Evolutionary conservation across 2,329 filamentous ascomycete species (phyloP), one percentile per base, ranked within the genome.

Genomic region (Pyrenophora teres): DNA sequence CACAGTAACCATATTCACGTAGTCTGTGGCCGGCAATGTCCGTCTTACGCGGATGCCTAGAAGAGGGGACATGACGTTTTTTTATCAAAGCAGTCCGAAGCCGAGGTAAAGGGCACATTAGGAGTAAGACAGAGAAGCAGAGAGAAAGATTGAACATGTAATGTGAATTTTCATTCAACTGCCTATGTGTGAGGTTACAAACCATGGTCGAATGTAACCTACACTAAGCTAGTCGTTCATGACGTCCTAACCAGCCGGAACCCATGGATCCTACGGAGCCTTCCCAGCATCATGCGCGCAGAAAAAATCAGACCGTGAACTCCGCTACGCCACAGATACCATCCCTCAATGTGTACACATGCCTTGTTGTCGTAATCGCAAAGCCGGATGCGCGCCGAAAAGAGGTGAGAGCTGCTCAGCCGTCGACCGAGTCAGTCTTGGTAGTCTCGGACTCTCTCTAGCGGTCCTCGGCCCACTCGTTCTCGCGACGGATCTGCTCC

Each of bases 401-500:
- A 45, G 46, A 44, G 40, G 40, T 38, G 32, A 13, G 15, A 32
- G 23, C 23, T 7, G 23, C 8, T 21, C 19, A 21, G 19, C 5
- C 32, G 30, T 27, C 25, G 32, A 16, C 25, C 15, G 31, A 30
- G 15, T 35, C 53, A 30, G 27, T 30, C 27, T 30, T 13, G 10
- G 27, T 9, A 30, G 7, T 9, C 23, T 9, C 12, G 4, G 9
- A 52, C 53, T 15, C 23, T 16, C 19, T 21, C 64, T 67, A 74
- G 53, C 71, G 71, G 60, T 76, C 74, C 64, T 76, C 74, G 49
- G 74, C 74, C 78, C 78, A 81, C 75, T 81, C 78, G 73, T 81
- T 81, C 74, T 81, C 78, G 45, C 78, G 78, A 55, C 78, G 78
- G 59, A 81, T 99, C 83, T 99, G 94, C 73, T 99, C 94, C 77